phyloP scores from a whole-genome alignment of 257 asterid species.

The Mentha longifolia region DNA sequence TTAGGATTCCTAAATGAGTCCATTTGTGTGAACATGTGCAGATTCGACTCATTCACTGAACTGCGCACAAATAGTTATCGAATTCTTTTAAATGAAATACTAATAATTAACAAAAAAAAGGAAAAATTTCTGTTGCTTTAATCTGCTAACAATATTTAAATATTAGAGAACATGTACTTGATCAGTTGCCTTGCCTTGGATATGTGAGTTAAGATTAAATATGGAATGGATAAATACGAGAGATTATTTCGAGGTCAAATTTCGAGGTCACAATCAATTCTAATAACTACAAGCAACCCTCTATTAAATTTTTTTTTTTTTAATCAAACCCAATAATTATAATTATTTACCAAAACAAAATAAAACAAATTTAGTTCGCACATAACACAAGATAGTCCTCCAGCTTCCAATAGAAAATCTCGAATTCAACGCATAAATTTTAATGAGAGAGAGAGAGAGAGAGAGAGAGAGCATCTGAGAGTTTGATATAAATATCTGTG shows the following conservation, averaged over 20 bases:
- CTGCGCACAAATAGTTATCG: too few species aligned
- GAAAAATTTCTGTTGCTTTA: too few species aligned
- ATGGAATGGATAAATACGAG: conserved; percentile 26
- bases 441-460: not conserved
- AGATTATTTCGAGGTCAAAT: conserved; percentile 53
- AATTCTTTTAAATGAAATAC: too few species aligned
- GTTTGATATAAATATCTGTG: conserved; percentile 1
- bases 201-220: not conserved
- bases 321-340: not conserved
- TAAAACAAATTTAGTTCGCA: conserved; percentile 7
- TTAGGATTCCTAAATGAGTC: too few species aligned
- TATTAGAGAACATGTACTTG: too few species aligned
- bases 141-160: too few species aligned
- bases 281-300: conserved; percentile 25
- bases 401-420: conserved; percentile 5
- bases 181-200: too few species aligned
- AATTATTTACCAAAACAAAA: not conserved
- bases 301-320: not conserved
- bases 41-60: too few species aligned
- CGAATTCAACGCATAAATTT: conserved; percentile 27
- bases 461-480: conserved; percentile 11
- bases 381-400: not conserved
- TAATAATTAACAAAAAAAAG: too few species aligned
- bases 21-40: too few species aligned
- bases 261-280: conserved; percentile 48